Base-by-base conservation (phyloP, 2,329 filamentous ascomycete genomes). In the Mycosphaerella arachidis region DNA sequence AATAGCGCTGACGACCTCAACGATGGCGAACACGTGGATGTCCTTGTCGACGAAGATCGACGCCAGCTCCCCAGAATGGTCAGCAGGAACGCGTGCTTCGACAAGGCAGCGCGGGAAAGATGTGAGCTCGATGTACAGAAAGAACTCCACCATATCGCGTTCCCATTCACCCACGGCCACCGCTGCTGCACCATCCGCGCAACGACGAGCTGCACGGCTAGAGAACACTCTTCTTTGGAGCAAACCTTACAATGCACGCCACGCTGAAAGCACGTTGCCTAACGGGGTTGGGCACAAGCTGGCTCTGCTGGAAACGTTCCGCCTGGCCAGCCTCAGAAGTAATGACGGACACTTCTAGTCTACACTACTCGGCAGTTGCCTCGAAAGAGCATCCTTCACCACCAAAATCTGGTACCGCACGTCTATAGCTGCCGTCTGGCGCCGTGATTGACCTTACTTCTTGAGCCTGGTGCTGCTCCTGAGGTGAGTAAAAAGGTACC, bases 211-310 rank as follows among this genome's bases (percentile, higher is more conserved):
- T 7, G 31, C 30, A 27, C 12, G 35, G 31, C 13, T 4, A 33
- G 13, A 37, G 10, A 13, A 40, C 24, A 5, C 35, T 43, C 29
- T 20, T 48, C 37, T n/a, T 57, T 53, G 53, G 56, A 59, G 50
- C 56, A 33, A 62, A 62, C 60, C 60, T 59, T 59, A 24, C 48
- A 16, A 33, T 29, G 16, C 35, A 53, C n/a, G 24, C 48, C 33
- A 61, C 53, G 35, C 52, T 54, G 18, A 6, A 18, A 20, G 48
- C 55, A 52, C 48, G 20, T 53, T 35, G 46, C 54, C 54, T n/a
- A 48, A 29, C 29, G 29, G 33, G 30, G 46, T 2, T 10, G 35
- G 20, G 48, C 13, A 20, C 27, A 20, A 46, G 45, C 33, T 50
- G 31, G 6, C 4, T 46, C n/a, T 18, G 37, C 10, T 20, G 6